These are phyloP conservation scores for Populus hybrid DNA, from an alignment of 441 rosid species.

Conservation along the genomic window DNA sequence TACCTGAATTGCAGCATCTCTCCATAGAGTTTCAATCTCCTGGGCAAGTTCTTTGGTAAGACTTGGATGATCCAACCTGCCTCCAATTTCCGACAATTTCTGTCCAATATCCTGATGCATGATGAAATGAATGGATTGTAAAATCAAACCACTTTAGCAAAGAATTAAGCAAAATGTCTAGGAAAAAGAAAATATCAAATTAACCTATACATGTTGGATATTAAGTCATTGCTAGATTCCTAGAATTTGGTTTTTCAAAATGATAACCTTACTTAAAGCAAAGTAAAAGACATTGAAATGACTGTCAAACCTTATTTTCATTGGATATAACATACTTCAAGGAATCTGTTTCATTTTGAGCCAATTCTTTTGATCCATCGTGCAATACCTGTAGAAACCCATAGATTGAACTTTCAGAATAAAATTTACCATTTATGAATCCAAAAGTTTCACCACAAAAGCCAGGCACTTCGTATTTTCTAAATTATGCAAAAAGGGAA, in stretches of 20 bases:
- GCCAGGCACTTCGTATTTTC: conserved; percentile 30
- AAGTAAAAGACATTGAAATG: conserved; percentile 5
- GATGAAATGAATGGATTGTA: conserved; percentile 1
- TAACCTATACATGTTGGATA: neutral
- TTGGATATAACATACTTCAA: conserved; percentile 54
- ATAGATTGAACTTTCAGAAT: conserved; percentile 17
- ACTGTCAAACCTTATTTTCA: conserved; percentile 71
- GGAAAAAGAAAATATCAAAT: neutral
- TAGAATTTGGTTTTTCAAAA: neutral
- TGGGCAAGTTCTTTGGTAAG: conserved; percentile 71
- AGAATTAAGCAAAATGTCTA: neutral
- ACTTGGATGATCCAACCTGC: conserved; percentile 65
- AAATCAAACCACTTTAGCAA: neutral
- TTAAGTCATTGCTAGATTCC: neutral
- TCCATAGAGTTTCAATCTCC: conserved; percentile 83
- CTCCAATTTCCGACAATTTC: conserved; percentile 74
- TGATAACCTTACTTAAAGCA: conserved; percentile 2
- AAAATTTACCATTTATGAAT: neutral
- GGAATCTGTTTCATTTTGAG: conserved; percentile 69
- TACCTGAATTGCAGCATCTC: conserved; percentile 92
- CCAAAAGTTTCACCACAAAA: conserved; percentile 15
- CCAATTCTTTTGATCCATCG: conserved; percentile 94
- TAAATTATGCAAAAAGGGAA: conserved; percentile 36
- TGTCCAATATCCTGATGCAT: conserved; percentile 69
- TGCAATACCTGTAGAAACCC: conserved; percentile 59